Percentiles rank a stretch among this genome's conserved stretches.
These are phyloP conservation scores for Sugiyamaella qingdaonensis DNA, from an alignment of 805 yeast species.

Conservation along the genomic window DNA sequence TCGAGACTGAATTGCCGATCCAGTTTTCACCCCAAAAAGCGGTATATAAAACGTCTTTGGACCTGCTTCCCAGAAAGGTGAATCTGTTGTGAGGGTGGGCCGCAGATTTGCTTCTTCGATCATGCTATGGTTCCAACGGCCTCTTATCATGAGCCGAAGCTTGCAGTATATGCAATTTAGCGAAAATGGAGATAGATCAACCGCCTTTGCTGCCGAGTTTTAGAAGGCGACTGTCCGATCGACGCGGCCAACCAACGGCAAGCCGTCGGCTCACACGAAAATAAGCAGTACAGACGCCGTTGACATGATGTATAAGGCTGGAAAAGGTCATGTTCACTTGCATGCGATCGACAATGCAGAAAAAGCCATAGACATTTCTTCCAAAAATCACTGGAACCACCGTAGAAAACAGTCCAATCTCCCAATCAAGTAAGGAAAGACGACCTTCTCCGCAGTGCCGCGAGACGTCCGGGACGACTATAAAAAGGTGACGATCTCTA, in stretches of 20 bases:
- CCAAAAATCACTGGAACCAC: neutral
- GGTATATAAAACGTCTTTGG: too few species aligned
- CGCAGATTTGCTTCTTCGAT: neutral
- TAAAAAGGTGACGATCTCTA: neutral
- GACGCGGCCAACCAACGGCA: neutral
- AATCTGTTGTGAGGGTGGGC: too few species aligned
- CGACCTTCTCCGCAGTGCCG: too few species aligned
- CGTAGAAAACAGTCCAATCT: neutral
- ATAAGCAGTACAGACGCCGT: too few species aligned
- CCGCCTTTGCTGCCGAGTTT: neutral
- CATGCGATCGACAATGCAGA: neutral
- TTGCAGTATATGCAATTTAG: neutral
- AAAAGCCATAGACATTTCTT: neutral
- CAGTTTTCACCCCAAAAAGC: too few species aligned
- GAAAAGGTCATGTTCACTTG: neutral
- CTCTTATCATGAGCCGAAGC: neutral
- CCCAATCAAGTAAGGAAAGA: neutral
- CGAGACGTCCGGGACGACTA: neutral
- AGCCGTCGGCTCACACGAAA: neutral
- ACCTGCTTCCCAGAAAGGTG: too few species aligned
- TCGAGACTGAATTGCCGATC: too few species aligned
- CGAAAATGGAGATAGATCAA: neutral
- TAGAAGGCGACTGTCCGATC: neutral
- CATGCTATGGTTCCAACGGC: neutral
- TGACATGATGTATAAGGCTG: too few species aligned